Percentiles rank a stretch among this genome's conserved stretches.
phyloP scores from a whole-genome alignment of 2,329 filamentous ascomycete species.

The Microascus cirrosus region DNA sequence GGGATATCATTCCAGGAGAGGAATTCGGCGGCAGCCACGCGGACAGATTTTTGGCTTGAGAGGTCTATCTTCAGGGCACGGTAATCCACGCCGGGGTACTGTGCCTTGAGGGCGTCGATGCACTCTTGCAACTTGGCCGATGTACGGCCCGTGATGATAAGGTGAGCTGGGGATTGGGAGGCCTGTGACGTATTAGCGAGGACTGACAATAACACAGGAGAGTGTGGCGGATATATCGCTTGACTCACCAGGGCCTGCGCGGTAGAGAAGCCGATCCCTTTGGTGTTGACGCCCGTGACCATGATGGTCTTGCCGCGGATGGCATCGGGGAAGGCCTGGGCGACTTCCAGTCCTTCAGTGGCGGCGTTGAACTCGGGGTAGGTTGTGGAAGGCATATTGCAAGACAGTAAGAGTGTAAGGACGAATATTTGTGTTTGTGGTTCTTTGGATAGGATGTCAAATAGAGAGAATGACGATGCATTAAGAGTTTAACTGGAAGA shows the following conservation, averaged over 20 bases:
- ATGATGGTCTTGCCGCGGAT: slow-evolving; percentile 21
- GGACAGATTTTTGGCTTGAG: slow-evolving; percentile 23
- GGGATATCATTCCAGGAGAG: slow-evolving; percentile 16
- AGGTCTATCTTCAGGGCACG: slow-evolving; percentile 24
- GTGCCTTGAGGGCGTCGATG: slow-evolving; percentile 18
- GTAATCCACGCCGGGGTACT: slow-evolving; percentile 19
- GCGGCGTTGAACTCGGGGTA: slow-evolving; percentile 11
- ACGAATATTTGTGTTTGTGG: no score
- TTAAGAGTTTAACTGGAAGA: no score
- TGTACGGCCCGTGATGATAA: slow-evolving; percentile 29
- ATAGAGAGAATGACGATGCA: no score
- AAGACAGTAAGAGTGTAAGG: no score
- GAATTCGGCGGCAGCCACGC: slow-evolving; percentile 21
- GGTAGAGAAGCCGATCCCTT: slow-evolving; percentile 22
- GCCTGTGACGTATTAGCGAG: slow-evolving; percentile 5
- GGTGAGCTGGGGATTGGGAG: slow-evolving; percentile 17
- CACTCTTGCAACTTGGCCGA: slow-evolving; percentile 22
- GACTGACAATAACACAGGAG: neutral
- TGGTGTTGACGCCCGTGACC: slow-evolving; percentile 23
- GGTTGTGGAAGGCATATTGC: slow-evolving; percentile 11
- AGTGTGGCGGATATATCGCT: neutral
- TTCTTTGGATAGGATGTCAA: no score
- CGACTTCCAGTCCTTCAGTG: slow-evolving; percentile 8
- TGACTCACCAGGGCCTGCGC: slow-evolving; percentile 14
- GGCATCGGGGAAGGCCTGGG: slow-evolving; percentile 8